Evolutionary conservation across 2,329 filamentous ascomycete genomes (phyloP).

Genomic region (Aureobasidium subglaciale): DNA sequence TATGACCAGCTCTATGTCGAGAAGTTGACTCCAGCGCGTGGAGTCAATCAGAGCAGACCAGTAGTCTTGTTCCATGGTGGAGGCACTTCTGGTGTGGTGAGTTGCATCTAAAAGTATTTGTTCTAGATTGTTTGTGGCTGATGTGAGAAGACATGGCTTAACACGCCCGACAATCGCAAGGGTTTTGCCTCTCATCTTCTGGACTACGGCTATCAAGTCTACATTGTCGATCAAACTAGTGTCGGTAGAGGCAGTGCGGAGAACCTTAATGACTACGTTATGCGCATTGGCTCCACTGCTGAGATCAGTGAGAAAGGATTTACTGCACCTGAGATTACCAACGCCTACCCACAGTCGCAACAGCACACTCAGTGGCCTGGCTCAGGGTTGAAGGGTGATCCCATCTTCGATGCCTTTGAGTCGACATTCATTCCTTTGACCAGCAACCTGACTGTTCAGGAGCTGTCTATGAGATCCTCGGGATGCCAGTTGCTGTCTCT

Average conservation of each 20-base stretch:
- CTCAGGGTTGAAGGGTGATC: constrained; percentile 21
- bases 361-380: constrained; percentile 21
- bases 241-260: constrained; percentile 18
- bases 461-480: constrained; percentile 24
- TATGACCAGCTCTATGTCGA: constrained; percentile 11
- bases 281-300: constrained; percentile 9
- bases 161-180: constrained; percentile 38
- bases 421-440: constrained; percentile 26
- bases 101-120: constrained; percentile 10
- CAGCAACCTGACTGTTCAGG: constrained; percentile 24
- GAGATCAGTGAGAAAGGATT: constrained; percentile 16
- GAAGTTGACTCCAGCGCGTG: constrained; percentile 16
- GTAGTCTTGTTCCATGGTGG: constrained; percentile 40
- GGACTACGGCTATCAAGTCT: constrained; percentile 27
- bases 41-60: constrained; percentile 23
- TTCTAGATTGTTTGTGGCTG: neutral
- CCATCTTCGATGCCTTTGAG: constrained; percentile 27
- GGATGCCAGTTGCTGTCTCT: constrained; percentile 27
- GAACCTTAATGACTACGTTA: neutral
- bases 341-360: constrained; percentile 18
- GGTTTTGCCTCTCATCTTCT: constrained; percentile 32
- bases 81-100: constrained; percentile 35
- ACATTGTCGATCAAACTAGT: constrained; percentile 31
- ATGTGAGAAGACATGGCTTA: constrained; percentile 22
- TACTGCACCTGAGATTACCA: constrained; percentile 20